Evolutionary conservation across 768 basidiomycete species (phyloP).

Genomic region (Sporobolomyces pararoseus): DNA sequence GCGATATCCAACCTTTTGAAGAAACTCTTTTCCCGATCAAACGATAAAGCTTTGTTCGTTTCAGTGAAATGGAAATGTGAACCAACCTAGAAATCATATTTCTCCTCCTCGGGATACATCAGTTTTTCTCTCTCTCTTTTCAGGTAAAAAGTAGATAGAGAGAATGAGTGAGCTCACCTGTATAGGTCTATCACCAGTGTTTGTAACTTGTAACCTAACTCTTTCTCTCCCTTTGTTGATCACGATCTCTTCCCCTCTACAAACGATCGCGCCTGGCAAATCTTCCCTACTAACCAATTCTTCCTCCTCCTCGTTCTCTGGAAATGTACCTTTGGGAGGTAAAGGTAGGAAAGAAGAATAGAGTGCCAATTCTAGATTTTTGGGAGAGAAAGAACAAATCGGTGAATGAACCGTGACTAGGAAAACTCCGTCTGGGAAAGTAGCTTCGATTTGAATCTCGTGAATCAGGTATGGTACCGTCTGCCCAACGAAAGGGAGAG

Average conservation of each 20-base stretch:
- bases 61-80: slow-evolving; percentile 89
- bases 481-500: not conserved
- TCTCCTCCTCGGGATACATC: too few relatives aligned
- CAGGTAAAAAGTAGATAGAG: too few relatives aligned
- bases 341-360: slow-evolving; percentile 89
- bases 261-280: slow-evolving; percentile 67
- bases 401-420: slow-evolving; percentile 97
- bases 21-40: slow-evolving; percentile 76
- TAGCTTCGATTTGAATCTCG: slow-evolving; percentile 63
- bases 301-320: slow-evolving; percentile 41
- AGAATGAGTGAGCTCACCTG: slow-evolving; percentile 58
- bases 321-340: slow-evolving; percentile 64
- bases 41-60: slow-evolving; percentile 72
- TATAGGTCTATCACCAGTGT: slow-evolving; percentile 87
- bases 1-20: slow-evolving; percentile 86
- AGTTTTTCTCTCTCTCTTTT: too few relatives aligned
- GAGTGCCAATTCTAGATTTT: slow-evolving; percentile 64
- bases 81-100: slow-evolving; percentile 61
- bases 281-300: slow-evolving; percentile 47
- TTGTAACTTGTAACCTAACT: slow-evolving; percentile 70
- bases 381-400: slow-evolving; percentile 73
- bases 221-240: slow-evolving; percentile 73
- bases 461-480: slow-evolving; percentile 70
- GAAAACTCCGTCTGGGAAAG: slow-evolving; percentile 56
- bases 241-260: slow-evolving; percentile 58